These are phyloP conservation scores for Citeromyces siamensis DNA, from an alignment of 1,139 yeast genomes.

Conservation along the genomic window DNA sequence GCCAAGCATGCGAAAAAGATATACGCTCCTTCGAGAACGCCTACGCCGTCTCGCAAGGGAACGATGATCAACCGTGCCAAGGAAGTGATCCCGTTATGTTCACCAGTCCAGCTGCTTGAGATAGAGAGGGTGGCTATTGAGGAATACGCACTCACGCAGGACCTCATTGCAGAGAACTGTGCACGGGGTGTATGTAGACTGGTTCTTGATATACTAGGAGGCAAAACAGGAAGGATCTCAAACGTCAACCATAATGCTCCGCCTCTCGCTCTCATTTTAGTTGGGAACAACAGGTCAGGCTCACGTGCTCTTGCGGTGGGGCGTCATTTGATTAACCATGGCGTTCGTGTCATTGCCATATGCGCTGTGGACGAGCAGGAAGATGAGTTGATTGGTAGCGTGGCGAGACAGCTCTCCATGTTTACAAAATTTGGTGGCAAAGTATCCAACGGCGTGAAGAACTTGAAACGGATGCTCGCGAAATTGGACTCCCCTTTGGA, in stretches of 20 bases:
- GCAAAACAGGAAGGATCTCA: slow-evolving; percentile 23
- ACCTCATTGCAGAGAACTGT: slow-evolving; percentile 52
- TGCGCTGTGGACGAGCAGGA: slow-evolving; percentile 24
- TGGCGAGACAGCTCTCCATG: slow-evolving; percentile 32
- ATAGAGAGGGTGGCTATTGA: slow-evolving; percentile 53
- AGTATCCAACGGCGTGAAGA: slow-evolving; percentile 25
- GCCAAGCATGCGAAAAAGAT: background rate
- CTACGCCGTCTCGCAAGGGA: slow-evolving; percentile 7
- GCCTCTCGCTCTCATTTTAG: slow-evolving; percentile 61
- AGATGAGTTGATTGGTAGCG: slow-evolving; percentile 18
- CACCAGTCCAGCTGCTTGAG: slow-evolving; percentile 76
- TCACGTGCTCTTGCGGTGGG: slow-evolving; percentile 70
- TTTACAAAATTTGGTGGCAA: slow-evolving; percentile 47
- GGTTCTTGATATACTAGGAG: slow-evolving; percentile 55
- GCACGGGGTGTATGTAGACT: slow-evolving; percentile 56
- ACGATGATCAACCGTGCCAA: slow-evolving; percentile 10
- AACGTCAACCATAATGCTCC: slow-evolving; percentile 59
- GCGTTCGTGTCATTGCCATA: slow-evolving; percentile 54
- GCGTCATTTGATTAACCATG: slow-evolving; percentile 67
- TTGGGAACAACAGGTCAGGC: slow-evolving; percentile 69
- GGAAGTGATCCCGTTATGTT: slow-evolving; percentile 42
- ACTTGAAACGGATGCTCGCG: slow-evolving; percentile 17
- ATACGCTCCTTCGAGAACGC: slow-evolving; percentile 3
- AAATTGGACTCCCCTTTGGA: slow-evolving; percentile 67
- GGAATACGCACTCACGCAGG: slow-evolving; percentile 35